phyloP scores from a whole-genome alignment of 108 stramenopile species.

The Schizochytrium sp. region DNA sequence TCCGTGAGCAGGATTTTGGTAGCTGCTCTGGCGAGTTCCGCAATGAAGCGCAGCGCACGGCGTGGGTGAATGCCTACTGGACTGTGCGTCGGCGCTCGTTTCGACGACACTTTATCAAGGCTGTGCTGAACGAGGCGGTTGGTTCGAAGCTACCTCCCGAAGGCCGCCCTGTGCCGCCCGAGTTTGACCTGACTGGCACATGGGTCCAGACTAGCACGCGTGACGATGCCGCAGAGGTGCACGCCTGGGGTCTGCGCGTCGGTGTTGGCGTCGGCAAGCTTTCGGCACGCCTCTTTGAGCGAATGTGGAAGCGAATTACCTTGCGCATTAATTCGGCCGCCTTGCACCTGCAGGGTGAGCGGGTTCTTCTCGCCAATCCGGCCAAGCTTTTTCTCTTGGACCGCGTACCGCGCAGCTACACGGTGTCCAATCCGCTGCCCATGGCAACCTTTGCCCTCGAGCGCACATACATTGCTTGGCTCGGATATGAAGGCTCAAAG shows the following conservation, averaged over 20 bases:
- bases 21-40: background rate
- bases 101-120: background rate
- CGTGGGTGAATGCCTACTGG: slow-evolving; percentile 9
- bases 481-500: background rate
- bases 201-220: background rate
- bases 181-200: background rate
- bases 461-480: background rate
- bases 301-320: background rate
- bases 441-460: background rate
- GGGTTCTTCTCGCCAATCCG: background rate
- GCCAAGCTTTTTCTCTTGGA: background rate
- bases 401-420: background rate
- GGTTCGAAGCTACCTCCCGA: background rate
- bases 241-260: background rate
- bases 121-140: background rate
- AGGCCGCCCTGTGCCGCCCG: background rate
- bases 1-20: background rate
- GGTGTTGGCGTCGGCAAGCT: background rate
- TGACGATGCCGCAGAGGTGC: background rate
- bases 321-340: background rate
- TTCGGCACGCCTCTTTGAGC: background rate
- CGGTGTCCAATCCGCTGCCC: background rate
- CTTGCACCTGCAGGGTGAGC: background rate
- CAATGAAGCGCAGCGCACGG: background rate
- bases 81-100: background rate